Conservation (phyloP, 345 rosid species). For the Excoecaria agallocha region DNA sequence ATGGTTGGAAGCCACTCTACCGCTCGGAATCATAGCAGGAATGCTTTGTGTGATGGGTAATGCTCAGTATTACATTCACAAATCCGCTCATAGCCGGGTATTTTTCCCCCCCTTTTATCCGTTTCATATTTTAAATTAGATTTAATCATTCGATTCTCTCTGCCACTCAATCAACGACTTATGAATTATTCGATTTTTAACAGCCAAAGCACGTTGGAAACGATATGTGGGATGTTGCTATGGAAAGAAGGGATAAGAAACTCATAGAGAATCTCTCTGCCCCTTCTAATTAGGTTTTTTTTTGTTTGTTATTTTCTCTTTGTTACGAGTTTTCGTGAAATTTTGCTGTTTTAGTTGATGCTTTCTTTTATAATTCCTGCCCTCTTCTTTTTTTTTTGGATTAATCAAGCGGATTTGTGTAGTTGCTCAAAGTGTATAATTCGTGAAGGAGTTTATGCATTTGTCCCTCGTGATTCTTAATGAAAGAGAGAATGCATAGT, state of each 20-base stretch:
- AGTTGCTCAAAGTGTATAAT: not conserved
- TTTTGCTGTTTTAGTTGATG: not conserved
- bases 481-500: not conserved
- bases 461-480: not conserved
- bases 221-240: conserved; percentile 90
- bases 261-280: conserved; percentile 49
- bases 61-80: conserved; percentile 86
- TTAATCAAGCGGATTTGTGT: not conserved
- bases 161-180: not conserved
- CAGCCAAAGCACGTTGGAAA: conserved; percentile 91
- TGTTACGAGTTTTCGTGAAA: not conserved
- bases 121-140: not conserved
- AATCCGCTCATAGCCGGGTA: conserved; percentile 78
- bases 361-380: not conserved
- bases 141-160: conserved; percentile 6
- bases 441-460: not conserved
- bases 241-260: conserved; percentile 94
- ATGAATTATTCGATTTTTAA: conserved; percentile 4
- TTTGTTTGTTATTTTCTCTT: conserved; percentile 13
- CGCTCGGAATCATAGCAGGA: conserved; percentile 92
- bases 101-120: not conserved
- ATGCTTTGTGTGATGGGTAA: conserved; percentile 86
- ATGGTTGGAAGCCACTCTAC: conserved; percentile 80
- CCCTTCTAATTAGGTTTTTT: conserved; percentile 37
- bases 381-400: conserved; percentile 30